Conservation (phyloP, 805 yeast genomes). For the Saccharomycopsis microspora region DNA sequence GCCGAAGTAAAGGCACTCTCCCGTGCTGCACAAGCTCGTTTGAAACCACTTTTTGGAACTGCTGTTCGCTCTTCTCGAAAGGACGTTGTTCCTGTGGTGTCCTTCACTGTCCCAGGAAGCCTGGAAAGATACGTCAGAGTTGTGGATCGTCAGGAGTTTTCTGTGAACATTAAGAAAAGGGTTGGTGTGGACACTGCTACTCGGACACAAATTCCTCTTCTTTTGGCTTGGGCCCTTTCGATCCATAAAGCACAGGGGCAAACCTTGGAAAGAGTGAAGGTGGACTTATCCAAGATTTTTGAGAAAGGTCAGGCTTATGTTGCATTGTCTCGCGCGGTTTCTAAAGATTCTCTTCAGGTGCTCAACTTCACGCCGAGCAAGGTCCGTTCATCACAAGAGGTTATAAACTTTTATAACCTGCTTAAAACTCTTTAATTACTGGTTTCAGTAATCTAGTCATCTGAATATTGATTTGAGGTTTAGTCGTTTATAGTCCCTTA, state of each 20-base stretch:
- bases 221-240: conserved; percentile 74
- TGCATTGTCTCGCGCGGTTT: conserved; percentile 69
- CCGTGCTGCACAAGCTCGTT: background rate
- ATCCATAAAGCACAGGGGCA: conserved; percentile 85
- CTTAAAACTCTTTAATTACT: background rate
- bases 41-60: background rate
- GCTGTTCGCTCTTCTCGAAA: conserved; percentile 26
- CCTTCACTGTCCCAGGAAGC: conserved; percentile 62
- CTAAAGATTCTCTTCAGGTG: conserved; percentile 53
- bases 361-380: conserved; percentile 48
- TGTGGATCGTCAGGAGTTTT: conserved; percentile 29
- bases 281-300: conserved; percentile 54
- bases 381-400: conserved; percentile 50
- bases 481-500: too few species aligned
- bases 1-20: background rate
- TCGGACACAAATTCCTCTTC: conserved; percentile 55
- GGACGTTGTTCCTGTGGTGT: conserved; percentile 59
- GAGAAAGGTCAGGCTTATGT: conserved; percentile 82
- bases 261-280: conserved; percentile 58
- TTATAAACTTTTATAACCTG: conserved; percentile 43
- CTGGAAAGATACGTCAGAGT: conserved; percentile 25
- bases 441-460: too few species aligned
- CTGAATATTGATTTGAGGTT: too few species aligned
- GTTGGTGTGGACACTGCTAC: conserved; percentile 65
- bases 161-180: conserved; percentile 56